Evolutionary conservation across 2,329 filamentous ascomycete species (phyloP), one percentile per base, ranked within the genome.

Genomic region (Paecilomyces variotii): DNA sequence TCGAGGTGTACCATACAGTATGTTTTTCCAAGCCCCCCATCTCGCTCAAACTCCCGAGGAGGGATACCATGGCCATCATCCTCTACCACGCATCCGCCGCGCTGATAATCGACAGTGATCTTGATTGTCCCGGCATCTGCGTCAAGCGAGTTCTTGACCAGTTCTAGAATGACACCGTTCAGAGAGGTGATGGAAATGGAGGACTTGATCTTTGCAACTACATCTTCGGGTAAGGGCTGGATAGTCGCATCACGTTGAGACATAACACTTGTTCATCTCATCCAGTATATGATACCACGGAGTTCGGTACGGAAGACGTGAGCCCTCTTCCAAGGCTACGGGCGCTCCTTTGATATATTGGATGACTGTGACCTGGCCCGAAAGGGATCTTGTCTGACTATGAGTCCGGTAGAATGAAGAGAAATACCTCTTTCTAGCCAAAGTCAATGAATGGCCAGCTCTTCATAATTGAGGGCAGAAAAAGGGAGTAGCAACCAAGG

Each of bases 131-230:
- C 81, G 14, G 92, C 87, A 53, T 78, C 77, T 3, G 91, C 90
- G 77, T 99, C 94, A 11, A 99, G 79, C 0, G 91, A 85, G 71
- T 99, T 99, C 70, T 88, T 85, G 27, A 95, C 66, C 9, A 97
- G 80, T 53, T 88, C 89, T 57, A 85, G 78, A 12, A 90, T 78
- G 3, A 89, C 91, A 27, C 78, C 82, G 65, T 87, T 87, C 32
- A 97, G 78, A 52, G 86, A 88, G 1, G 86, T 88, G 65, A 97
- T 87, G 57, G 83, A 80, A n/a, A 85, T 85, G 0, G 93, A 95
- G 0, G 93, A 96, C 70, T 87, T 89, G 76, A 99, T 87, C 71
- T 91, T 90, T 54, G 87, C 84, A 65, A 86, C 80, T 58, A 89
- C 90, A 64, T 89, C 80, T 39, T 82, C 76, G 11, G 91, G 88